Evolutionary conservation across 2,329 filamentous ascomycete species (phyloP).

Genomic region (Colletotrichum abscissum): DNA sequence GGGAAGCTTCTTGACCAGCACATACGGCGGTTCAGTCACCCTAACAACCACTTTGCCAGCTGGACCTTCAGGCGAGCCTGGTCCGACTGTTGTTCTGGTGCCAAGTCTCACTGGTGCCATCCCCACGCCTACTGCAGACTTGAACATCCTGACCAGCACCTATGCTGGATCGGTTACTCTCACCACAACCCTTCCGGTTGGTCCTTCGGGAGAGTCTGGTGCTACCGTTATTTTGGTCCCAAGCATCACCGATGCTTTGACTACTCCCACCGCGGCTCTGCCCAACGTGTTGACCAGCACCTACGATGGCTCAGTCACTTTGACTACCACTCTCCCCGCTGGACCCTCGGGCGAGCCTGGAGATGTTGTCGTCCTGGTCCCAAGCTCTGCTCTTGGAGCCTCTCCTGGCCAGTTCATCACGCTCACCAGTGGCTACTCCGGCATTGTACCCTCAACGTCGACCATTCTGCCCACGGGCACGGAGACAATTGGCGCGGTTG

Average conservation of each 20-base stretch:
- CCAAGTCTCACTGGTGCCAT: neutral
- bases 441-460: neutral
- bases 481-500: neutral
- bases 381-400: neutral
- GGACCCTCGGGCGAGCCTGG: slow-evolving; percentile 10
- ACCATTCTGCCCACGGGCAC: slow-evolving; percentile 25
- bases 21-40: neutral
- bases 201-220: neutral
- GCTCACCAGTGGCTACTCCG: slow-evolving; percentile 7
- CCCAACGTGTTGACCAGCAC: slow-evolving; percentile 10
- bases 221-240: slow-evolving; percentile 7
- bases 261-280: neutral
- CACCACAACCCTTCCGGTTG: neutral
- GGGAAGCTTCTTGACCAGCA: neutral
- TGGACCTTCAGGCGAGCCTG: neutral
- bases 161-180: slow-evolving; percentile 5
- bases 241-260: neutral
- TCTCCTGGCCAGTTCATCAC: neutral
- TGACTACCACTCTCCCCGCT: slow-evolving; percentile 1
- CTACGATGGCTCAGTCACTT: slow-evolving; percentile 9
- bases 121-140: neutral
- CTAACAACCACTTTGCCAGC: neutral
- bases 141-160: neutral
- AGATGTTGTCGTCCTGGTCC: neutral
- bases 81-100: neutral